Evolutionary conservation across 2,329 filamentous ascomycete genomes (phyloP).

Genomic region (Falciphora oryzae): DNA sequence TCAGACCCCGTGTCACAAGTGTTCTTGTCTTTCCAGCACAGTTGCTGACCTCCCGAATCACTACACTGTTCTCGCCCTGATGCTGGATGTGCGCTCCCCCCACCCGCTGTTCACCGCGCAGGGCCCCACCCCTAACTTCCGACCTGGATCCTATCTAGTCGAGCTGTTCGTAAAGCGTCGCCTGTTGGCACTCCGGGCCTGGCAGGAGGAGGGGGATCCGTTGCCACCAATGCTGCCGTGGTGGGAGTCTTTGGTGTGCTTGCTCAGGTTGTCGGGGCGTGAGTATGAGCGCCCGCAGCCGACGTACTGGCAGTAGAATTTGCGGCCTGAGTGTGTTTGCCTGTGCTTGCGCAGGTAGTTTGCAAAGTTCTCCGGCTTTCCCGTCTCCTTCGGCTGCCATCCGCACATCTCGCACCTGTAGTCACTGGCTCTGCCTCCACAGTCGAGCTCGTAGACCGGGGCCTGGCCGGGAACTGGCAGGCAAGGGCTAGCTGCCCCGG

Average conservation of each 20-base stretch:
- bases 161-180: background rate
- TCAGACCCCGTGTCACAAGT: too few species aligned
- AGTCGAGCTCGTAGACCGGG: background rate
- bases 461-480: background rate
- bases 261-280: conserved; percentile 25
- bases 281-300: conserved; percentile 24
- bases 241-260: conserved; percentile 22
- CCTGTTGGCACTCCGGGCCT: background rate
- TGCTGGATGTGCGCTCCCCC: too few species aligned
- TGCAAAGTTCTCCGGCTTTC: conserved; percentile 20
- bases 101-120: too few species aligned
- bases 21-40: background rate
- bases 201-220: background rate
- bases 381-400: conserved; percentile 24
- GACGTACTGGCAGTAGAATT: conserved; percentile 21
- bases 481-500: too few species aligned
- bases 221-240: background rate
- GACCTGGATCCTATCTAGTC: background rate
- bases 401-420: conserved; percentile 21
- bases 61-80: background rate
- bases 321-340: conserved; percentile 24
- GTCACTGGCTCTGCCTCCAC: background rate
- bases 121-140: too few species aligned
- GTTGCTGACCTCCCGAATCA: background rate
- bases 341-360: conserved; percentile 27